Conservation (phyloP, 169 alveolate genomes). For the Cryptosporidium parvum region DNA sequence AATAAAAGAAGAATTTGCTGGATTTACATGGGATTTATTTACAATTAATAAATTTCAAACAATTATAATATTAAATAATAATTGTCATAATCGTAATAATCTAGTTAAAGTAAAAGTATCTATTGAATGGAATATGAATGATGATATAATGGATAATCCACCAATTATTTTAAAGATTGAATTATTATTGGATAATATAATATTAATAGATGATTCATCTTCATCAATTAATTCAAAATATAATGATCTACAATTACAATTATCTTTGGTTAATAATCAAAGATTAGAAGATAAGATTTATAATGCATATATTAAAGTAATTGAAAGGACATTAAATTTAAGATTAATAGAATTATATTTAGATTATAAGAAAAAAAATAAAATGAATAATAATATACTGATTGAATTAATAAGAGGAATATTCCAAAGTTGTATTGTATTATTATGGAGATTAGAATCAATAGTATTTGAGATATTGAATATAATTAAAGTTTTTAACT, state of each 20-base stretch:
- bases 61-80: slow-evolving; percentile 10
- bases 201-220: not conserved
- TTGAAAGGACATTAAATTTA: slow-evolving; percentile 32
- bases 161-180: slow-evolving; percentile 16
- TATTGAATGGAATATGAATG: slow-evolving; percentile 63
- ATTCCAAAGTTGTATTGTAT: slow-evolving; percentile 41
- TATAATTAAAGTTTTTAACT: slow-evolving; percentile 50
- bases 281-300: slow-evolving; percentile 50
- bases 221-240: not conserved
- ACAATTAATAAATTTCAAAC: slow-evolving; percentile 67
- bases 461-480: slow-evolving; percentile 54
- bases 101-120: slow-evolving; percentile 24
- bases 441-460: slow-evolving; percentile 64
- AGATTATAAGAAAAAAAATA: not conserved
- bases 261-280: not conserved
- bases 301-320: slow-evolving; percentile 32
- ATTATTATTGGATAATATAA: not conserved
- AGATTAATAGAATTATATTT: slow-evolving; percentile 33
- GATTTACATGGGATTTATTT: slow-evolving; percentile 70
- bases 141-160: not conserved
- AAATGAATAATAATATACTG: slow-evolving; percentile 36
- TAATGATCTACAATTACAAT: slow-evolving; percentile 7
- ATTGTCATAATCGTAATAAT: slow-evolving; percentile 12
- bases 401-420: slow-evolving; percentile 59
- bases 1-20: slow-evolving; percentile 66